phyloP scores from a whole-genome alignment of 2,329 filamentous ascomycete species.

The Neofusicoccum sp. region DNA sequence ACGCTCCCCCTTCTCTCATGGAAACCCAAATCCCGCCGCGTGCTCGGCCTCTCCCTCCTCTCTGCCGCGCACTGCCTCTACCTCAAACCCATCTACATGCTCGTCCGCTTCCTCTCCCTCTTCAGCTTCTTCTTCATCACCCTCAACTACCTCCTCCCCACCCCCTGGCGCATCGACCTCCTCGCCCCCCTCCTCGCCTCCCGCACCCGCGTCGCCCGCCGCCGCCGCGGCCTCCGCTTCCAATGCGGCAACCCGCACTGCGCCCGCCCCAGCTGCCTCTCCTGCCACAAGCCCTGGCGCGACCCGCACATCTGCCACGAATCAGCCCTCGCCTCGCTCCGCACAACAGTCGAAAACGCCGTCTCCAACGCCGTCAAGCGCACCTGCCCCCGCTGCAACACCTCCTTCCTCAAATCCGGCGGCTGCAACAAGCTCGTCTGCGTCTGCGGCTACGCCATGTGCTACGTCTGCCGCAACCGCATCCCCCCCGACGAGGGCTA shows the following conservation, averaged over 20 bases:
- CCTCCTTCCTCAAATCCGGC: slow-evolving; percentile 86
- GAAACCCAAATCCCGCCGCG: slow-evolving; percentile 41
- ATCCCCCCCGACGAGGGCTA: slow-evolving; percentile 69
- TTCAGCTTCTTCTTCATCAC: slow-evolving; percentile 47
- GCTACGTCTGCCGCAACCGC: slow-evolving; percentile 80
- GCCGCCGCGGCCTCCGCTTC: slow-evolving; percentile 73
- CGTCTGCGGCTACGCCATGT: slow-evolving; percentile 96
- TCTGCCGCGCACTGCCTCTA: neutral
- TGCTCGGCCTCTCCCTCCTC: neutral
- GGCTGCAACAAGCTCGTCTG: slow-evolving; percentile 98
- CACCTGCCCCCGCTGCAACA: slow-evolving; percentile 86
- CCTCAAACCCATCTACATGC: slow-evolving; percentile 43
- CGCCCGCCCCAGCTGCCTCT: slow-evolving; percentile 70
- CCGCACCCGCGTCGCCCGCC: slow-evolving; percentile 62
- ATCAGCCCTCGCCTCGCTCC: slow-evolving; percentile 74
- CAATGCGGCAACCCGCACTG: slow-evolving; percentile 71
- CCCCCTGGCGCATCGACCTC: slow-evolving; percentile 25
- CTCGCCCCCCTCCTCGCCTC: slow-evolving; percentile 55
- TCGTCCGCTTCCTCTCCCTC: slow-evolving; percentile 58
- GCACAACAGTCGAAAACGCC: slow-evolving; percentile 86
- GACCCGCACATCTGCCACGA: slow-evolving; percentile 92
- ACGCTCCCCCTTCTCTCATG: slow-evolving; percentile 19
- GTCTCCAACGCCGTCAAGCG: slow-evolving; percentile 94
- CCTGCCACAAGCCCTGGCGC: slow-evolving; percentile 77
- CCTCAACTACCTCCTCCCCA: slow-evolving; percentile 25